Conservation (phyloP, 2,329 filamentous ascomycete species). For the Pyrenophora teres region DNA sequence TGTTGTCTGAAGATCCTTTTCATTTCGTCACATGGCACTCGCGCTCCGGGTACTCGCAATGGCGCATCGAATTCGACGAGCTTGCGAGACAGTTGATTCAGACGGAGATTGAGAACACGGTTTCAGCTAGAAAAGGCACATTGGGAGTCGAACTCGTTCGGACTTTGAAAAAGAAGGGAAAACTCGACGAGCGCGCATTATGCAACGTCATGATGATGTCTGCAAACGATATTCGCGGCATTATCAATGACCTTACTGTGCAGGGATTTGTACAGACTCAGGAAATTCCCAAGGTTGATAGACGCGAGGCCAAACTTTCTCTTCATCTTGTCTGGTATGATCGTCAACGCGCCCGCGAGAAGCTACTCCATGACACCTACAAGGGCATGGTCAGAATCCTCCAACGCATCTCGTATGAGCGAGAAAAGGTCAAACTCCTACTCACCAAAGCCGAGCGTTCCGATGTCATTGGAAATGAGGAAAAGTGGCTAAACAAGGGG, state of each 20-base stretch:
- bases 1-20: constrained; percentile 69
- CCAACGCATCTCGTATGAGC: constrained; percentile 78
- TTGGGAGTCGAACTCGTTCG: constrained; percentile 81
- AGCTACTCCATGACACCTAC: constrained; percentile 80
- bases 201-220: constrained; percentile 81
- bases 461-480: constrained; percentile 83
- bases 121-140: constrained; percentile 76
- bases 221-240: constrained; percentile 81
- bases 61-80: constrained; percentile 81
- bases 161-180: constrained; percentile 84
- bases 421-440: constrained; percentile 71
- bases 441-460: constrained; percentile 81
- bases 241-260: constrained; percentile 84
- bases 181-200: constrained; percentile 91
- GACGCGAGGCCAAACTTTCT: constrained; percentile 78
- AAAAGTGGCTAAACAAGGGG: constrained; percentile 74
- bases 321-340: constrained; percentile 95
- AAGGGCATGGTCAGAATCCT: constrained; percentile 86
- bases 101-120: constrained; percentile 78
- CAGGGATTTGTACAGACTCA: constrained; percentile 88
- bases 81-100: constrained; percentile 74
- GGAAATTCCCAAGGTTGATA: constrained; percentile 88
- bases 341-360: constrained; percentile 68
- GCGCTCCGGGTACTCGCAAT: constrained; percentile 68
- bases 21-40: constrained; percentile 72